Conservation (phyloP, 768 basidiomycete genomes). For the Boletus sp. region DNA sequence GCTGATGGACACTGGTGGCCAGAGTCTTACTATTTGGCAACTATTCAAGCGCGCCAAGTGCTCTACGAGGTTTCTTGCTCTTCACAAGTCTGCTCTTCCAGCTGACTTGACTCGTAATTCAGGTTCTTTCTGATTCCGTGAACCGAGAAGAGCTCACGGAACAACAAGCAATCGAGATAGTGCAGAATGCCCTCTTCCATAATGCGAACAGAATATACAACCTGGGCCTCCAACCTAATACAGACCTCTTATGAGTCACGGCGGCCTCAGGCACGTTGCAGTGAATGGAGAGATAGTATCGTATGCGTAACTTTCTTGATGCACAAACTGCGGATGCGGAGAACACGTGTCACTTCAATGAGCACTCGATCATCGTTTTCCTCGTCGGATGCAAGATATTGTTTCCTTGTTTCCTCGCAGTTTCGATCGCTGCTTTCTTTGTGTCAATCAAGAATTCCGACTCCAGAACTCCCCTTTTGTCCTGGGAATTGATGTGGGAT, state of each 20-base stretch:
- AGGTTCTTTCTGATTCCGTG: constrained; percentile 61
- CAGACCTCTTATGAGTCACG: constrained; percentile 1
- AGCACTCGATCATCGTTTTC: neutral
- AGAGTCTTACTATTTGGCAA: constrained; percentile 70
- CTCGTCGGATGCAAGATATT: too few relatives aligned
- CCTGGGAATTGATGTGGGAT: too few relatives aligned
- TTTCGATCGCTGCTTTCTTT: too few relatives aligned
- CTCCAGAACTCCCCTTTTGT: too few relatives aligned
- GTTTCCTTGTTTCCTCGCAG: too few relatives aligned
- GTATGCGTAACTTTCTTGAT: too few relatives aligned
- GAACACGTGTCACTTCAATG: neutral
- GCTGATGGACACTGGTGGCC: constrained; percentile 55
- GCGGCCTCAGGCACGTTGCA: too few relatives aligned
- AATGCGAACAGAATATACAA: constrained; percentile 67
- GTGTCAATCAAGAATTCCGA: too few relatives aligned
- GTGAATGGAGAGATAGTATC: too few relatives aligned
- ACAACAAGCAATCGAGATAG: constrained; percentile 50
- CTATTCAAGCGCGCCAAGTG: constrained; percentile 59
- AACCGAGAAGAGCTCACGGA: constrained; percentile 50
- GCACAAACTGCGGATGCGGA: too few relatives aligned
- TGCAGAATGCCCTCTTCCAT: constrained; percentile 59
- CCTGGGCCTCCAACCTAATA: constrained; percentile 44
- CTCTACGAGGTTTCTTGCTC: constrained; percentile 50
- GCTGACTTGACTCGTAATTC: constrained; percentile 53
- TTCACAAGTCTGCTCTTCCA: constrained; percentile 11